phyloP scores from a whole-genome alignment of 805 yeast species.

The Maudiozyma barnettii region DNA sequence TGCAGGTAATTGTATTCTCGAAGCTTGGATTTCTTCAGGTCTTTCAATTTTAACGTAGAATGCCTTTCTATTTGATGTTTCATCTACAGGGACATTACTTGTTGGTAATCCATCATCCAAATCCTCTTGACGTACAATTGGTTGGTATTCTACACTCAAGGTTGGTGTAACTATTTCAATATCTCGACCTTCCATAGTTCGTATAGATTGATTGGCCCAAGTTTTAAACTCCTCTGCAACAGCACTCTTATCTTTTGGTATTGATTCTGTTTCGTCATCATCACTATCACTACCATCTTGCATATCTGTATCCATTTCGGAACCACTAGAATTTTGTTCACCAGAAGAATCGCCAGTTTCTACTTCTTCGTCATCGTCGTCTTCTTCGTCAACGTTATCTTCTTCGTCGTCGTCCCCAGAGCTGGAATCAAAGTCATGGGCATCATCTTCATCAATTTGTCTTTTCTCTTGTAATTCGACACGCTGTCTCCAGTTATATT shows the following conservation, averaged over 20 bases:
- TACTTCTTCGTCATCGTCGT: conserved; percentile 10
- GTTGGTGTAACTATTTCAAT: conserved; percentile 44
- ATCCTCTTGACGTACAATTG: conserved; percentile 60
- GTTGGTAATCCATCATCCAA: conserved; percentile 58
- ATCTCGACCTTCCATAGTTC: conserved; percentile 52
- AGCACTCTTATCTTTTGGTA: conserved; percentile 8
- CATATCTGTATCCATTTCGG: conserved; percentile 7
- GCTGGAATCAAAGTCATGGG: conserved; percentile 44
- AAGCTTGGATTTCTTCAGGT: conserved; percentile 52
- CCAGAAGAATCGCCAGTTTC: not conserved
- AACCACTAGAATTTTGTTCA: not conserved
- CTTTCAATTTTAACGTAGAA: conserved; percentile 61
- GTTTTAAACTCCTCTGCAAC: conserved; percentile 63
- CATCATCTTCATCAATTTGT: conserved; percentile 44
- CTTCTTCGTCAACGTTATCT: conserved; percentile 12
- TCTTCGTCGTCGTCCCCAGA: conserved; percentile 26
- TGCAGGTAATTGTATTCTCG: conserved; percentile 73
- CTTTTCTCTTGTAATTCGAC: conserved; percentile 40
- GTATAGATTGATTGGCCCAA: conserved; percentile 78
- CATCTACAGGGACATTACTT: conserved; percentile 52
- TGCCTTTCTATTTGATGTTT: conserved; percentile 42
- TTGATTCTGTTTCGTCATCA: conserved; percentile 19
- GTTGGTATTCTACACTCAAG: conserved; percentile 41
- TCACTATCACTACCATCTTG: conserved; percentile 20
- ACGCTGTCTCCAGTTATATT: conserved; percentile 66